Base-by-base conservation (phyloP, 805 yeast genomes). In the Monosporozyma solicola region DNA sequence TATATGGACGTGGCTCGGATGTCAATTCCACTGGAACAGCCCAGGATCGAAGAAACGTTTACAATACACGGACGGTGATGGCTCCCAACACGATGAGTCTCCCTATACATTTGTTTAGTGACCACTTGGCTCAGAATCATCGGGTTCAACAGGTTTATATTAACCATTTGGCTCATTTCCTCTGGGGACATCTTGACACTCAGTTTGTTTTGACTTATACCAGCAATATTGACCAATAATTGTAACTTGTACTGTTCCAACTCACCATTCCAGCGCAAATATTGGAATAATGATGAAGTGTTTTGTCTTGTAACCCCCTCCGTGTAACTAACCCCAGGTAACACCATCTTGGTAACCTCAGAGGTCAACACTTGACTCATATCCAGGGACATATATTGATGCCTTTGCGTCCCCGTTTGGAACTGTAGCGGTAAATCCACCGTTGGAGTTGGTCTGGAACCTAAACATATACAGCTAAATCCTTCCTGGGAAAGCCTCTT, bases 181-280 rank as follows among this genome's bases (percentile, higher is more conserved):
- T 51, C 54, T 2, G 60, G 24, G 1, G 55, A 9, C 2, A 64
- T 60, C 20, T 59, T 53, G 7, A 65, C 7, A 35, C 65, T 57
- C 10, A 64, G 48, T 3, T 60, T 53, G 9, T 58, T 58, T 52
- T 67, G 70, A 2, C 69, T 57, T 15, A 65, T 49, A 1, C 71
- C 71, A 3, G 71, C 71, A 54, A 69, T 64, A 47, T 67, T 67
- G 2, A 66, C 65, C 31, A 65, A 53, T 35, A 63, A 35, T 11
- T 46, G 39, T 10, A 46, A 11, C 16, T 39, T 39, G 10, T 39
- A 39, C 13, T 20, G 16, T 13, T 3, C 7, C 8, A n/a, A 16
- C 11, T 39, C 7, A 22, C 25, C 25, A 11, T 15, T 13, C 43
- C 43, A 16, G 11, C 8, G 13, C 20, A 8, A 16, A 11, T 39